phyloP scores from a whole-genome alignment of 75 land plant genomes.

The Pseudotsuga menziesii region DNA sequence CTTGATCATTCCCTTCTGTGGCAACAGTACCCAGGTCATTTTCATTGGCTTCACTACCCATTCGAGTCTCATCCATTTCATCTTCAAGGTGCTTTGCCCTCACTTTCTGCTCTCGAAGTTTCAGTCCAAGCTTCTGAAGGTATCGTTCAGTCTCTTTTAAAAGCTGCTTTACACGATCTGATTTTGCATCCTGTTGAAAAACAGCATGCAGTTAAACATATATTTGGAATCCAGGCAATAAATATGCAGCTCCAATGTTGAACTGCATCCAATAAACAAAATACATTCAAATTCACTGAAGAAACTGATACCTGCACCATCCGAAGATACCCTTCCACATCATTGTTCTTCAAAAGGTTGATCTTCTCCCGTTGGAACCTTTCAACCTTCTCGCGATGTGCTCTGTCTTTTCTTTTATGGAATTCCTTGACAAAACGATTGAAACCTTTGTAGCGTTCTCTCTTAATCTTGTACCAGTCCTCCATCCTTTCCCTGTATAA shows the following conservation, averaged over 20 bases:
- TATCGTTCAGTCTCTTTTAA: conserved; percentile 94
- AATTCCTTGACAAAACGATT: conserved; percentile 87
- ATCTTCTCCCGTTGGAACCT: conserved; percentile 97
- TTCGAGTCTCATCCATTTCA: conserved; percentile 40
- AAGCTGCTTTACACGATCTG: conserved; percentile 96
- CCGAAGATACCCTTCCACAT: conserved; percentile 96
- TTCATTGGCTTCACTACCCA: conserved; percentile 23
- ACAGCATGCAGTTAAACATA: neutral
- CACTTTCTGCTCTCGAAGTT: conserved; percentile 74
- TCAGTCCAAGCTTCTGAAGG: conserved; percentile 83
- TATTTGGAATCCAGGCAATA: neutral
- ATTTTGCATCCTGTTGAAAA: conserved; percentile 80
- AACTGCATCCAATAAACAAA: neutral
- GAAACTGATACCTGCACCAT: conserved; percentile 83
- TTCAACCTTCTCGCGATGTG: conserved; percentile 87
- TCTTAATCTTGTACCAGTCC: conserved; percentile 68
- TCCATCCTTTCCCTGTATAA: conserved; percentile 78
- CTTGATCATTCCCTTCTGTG: conserved; percentile 70
- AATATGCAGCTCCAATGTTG: neutral
- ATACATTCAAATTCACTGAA: conserved; percentile 8
- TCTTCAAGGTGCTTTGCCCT: conserved; percentile 38
- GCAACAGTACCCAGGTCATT: conserved; percentile 31
- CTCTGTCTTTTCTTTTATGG: conserved; percentile 87
- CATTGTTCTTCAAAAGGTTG: conserved; percentile 92
- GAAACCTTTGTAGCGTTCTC: conserved; percentile 80